Conservation (phyloP, 169 alveolate genomes). For the Cryptosporidium meleagridis region DNA sequence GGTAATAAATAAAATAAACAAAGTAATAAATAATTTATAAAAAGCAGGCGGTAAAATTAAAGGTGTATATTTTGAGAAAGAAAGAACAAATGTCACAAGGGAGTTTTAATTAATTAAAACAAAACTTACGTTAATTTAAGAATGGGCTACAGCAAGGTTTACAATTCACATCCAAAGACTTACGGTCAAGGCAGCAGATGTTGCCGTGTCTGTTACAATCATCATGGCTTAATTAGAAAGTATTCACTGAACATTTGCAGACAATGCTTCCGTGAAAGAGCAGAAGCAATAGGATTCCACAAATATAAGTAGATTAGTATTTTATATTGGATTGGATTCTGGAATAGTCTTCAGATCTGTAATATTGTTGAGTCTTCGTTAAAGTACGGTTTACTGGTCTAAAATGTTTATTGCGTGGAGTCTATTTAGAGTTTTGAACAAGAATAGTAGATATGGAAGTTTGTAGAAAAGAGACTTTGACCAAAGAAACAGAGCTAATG, state of each 20-base stretch:
- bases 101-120: neutral
- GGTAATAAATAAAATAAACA: neutral
- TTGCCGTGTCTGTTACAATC: conserved; percentile 97
- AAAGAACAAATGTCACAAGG: neutral
- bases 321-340: conserved; percentile 7
- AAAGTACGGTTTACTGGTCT: conserved; percentile 29
- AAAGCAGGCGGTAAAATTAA: neutral
- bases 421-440: neutral
- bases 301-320: conserved; percentile 76
- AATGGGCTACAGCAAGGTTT: conserved; percentile 73
- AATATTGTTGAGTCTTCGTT: conserved; percentile 4
- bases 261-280: conserved; percentile 99
- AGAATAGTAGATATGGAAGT: neutral
- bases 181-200: conserved; percentile 90
- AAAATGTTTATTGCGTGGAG: neutral
- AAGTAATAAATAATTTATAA: too few relatives aligned
- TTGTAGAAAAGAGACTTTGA: neutral
- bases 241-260: conserved; percentile 97
- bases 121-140: neutral
- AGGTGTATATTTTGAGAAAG: conserved; percentile 2
- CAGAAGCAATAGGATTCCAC: conserved; percentile 95
- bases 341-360: neutral
- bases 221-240: conserved; percentile 98
- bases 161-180: conserved; percentile 86
- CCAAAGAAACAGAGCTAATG: conserved; percentile 14